phyloP scores from a whole-genome alignment of 768 basidiomycete genomes.

The Mrakia blollopis region DNA sequence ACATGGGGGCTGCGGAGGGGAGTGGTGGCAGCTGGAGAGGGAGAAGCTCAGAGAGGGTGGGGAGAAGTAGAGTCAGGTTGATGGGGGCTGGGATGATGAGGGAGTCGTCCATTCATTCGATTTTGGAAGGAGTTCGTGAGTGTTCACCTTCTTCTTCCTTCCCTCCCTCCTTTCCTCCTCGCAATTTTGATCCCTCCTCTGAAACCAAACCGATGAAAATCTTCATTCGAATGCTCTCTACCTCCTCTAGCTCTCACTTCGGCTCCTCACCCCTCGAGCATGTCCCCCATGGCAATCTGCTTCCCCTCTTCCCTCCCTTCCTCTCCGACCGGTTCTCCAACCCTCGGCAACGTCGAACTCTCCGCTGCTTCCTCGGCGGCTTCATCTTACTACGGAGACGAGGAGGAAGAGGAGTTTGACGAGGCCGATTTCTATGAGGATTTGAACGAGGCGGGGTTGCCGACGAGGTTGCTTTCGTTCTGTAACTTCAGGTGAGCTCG shows the following conservation, averaged over 20 bases:
- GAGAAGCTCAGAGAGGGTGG: slow-evolving; percentile 19
- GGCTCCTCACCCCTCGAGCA: slow-evolving; percentile 30
- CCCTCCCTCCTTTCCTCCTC: too few relatives aligned
- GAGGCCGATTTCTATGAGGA: slow-evolving; percentile 51
- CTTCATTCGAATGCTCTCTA: slow-evolving; percentile 1
- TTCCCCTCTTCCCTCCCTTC: slow-evolving; percentile 32
- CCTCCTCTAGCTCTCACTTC: slow-evolving; percentile 26
- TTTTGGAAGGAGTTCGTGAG: slow-evolving; percentile 25
- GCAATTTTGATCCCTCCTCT: background rate
- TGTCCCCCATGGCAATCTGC: slow-evolving; percentile 33
- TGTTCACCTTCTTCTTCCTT: slow-evolving; percentile 8
- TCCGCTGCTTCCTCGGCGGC: background rate
- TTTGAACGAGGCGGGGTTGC: slow-evolving; percentile 64
- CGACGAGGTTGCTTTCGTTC: slow-evolving; percentile 83
- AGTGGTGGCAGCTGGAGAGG: background rate
- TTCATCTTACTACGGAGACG: slow-evolving; percentile 4
- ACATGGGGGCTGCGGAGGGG: background rate
- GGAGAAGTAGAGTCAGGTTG: slow-evolving; percentile 21
- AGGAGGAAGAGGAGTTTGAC: slow-evolving; percentile 25
- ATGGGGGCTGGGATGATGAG: slow-evolving; percentile 9
- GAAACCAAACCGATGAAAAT: slow-evolving; percentile 2
- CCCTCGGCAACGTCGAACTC: slow-evolving; percentile 5
- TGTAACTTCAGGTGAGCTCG: slow-evolving; percentile 63
- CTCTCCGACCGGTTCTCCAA: slow-evolving; percentile 16
- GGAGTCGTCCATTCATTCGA: slow-evolving; percentile 12